Evolutionary conservation across 257 asterid species (phyloP).

Genomic region (Solanum clarkiae): DNA sequence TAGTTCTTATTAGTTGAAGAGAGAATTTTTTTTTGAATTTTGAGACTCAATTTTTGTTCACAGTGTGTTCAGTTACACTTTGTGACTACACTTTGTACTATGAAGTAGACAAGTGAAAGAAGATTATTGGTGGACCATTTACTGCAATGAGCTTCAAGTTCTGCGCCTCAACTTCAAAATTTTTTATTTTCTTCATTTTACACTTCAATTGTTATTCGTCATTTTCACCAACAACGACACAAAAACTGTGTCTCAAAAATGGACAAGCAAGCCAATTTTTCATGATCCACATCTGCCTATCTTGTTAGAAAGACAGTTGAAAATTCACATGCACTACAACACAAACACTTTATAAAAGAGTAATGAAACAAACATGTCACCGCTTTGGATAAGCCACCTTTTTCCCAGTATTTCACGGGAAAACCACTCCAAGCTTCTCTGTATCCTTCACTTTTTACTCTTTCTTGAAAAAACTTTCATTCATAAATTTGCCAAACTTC

Average conservation of each 20-base stretch:
- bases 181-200: too few species aligned
- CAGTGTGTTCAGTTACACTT: too few species aligned
- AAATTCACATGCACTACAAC: constrained; percentile 11
- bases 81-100: too few species aligned
- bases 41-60: too few species aligned
- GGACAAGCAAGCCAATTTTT: background rate
- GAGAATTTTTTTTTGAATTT: too few species aligned
- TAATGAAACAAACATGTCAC: background rate
- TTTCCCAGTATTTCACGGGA: constrained; percentile 12
- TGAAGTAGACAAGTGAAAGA: too few species aligned
- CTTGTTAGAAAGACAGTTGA: background rate
- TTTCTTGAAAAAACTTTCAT: background rate
- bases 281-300: background rate
- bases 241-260: background rate
- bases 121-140: too few species aligned
- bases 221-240: too few species aligned
- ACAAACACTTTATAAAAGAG: background rate
- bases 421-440: background rate
- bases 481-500: background rate
- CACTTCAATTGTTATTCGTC: too few species aligned
- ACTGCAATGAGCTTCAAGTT: too few species aligned
- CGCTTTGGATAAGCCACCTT: background rate
- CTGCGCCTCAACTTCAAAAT: too few species aligned
- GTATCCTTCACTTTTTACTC: background rate
- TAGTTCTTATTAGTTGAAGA: too few species aligned